Conservation (phyloP, 192 early-diverging fungal species). For the Linnemannia exigua region DNA sequence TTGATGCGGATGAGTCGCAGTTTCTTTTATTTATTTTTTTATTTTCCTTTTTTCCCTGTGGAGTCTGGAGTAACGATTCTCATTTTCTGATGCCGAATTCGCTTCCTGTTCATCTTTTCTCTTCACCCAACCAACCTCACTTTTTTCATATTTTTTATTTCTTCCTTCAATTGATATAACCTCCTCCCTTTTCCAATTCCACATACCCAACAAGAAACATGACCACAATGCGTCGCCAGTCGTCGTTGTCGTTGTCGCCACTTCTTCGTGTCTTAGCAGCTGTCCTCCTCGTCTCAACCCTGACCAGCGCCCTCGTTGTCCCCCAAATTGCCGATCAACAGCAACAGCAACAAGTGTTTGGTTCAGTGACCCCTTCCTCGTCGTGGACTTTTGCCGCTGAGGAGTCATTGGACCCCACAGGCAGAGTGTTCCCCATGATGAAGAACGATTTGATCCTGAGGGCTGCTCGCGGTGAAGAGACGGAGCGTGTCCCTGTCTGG, state of each 20-base stretch:
- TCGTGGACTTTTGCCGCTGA: not conserved
- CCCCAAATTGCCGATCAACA: not conserved
- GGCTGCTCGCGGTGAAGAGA: slow-evolving; percentile 82
- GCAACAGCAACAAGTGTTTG: not conserved
- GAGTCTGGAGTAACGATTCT: not conserved
- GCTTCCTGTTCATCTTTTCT: not conserved
- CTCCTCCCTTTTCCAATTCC: not conserved
- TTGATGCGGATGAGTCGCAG: not conserved
- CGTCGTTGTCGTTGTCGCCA: not conserved
- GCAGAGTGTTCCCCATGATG: slow-evolving; percentile 77
- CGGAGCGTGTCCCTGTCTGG: slow-evolving; percentile 94
- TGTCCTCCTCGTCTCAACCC: not conserved
- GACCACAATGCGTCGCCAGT: not conserved
- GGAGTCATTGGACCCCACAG: not conserved
- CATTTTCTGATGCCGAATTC: not conserved
- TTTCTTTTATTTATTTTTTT: too few relatives aligned
- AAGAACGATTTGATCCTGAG: slow-evolving; percentile 94
- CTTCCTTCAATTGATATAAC: not conserved
- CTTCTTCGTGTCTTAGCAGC: not conserved
- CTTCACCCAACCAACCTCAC: not conserved
- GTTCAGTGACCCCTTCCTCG: not conserved
- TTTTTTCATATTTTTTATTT: not conserved
- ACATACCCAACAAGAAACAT: not conserved
- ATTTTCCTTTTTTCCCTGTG: too few relatives aligned
- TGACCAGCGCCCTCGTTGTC: not conserved